A percentile compares a stretch with the other conserved stretches of the same genome.
Conservation (phyloP, 2,329 filamentous ascomycete genomes). For the Talaromyces sp. region DNA sequence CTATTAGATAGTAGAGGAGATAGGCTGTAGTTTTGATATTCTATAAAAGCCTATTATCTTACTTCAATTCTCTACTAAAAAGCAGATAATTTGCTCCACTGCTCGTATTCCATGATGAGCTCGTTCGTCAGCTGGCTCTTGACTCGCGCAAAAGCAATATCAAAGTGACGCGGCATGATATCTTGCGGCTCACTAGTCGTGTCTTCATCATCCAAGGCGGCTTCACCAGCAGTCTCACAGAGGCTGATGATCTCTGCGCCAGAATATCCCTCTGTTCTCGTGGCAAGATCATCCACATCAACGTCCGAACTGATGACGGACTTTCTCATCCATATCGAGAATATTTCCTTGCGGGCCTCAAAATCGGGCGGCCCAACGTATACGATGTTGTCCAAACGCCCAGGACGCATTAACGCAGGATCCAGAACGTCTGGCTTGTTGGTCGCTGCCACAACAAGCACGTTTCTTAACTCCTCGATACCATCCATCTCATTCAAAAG, state of each 20-base stretch:
- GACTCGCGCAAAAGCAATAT: conserved; percentile 39
- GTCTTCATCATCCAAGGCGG: conserved; percentile 49
- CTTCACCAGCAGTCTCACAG: conserved; percentile 48
- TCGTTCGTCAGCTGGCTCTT: conserved; percentile 56
- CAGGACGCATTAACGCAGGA: conserved; percentile 76
- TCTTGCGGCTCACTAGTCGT: conserved; percentile 32
- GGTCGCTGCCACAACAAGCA: conserved; percentile 84
- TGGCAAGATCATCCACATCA: conserved; percentile 59
- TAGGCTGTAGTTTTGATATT: conserved; percentile 10
- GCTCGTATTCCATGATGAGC: conserved; percentile 56
- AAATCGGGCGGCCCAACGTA: conserved; percentile 79
- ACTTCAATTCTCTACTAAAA: conserved; percentile 14
- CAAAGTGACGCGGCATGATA: conserved; percentile 41
- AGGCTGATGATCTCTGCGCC: conserved; percentile 74
- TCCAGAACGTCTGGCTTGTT: conserved; percentile 86
- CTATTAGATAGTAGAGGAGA: conserved; percentile 12
- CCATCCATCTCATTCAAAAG: conserved; percentile 94
- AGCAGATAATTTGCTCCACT: conserved; percentile 39
- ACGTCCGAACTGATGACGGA: conserved; percentile 60
- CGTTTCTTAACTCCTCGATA: conserved; percentile 76
- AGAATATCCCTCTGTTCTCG: conserved; percentile 68
- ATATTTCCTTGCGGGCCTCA: conserved; percentile 69
- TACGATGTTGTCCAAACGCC: conserved; percentile 76
- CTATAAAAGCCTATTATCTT: conserved; percentile 12
- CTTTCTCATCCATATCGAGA: conserved; percentile 61